Conservation (phyloP, 208 protist species). For the Naegleria fowleri region DNA sequence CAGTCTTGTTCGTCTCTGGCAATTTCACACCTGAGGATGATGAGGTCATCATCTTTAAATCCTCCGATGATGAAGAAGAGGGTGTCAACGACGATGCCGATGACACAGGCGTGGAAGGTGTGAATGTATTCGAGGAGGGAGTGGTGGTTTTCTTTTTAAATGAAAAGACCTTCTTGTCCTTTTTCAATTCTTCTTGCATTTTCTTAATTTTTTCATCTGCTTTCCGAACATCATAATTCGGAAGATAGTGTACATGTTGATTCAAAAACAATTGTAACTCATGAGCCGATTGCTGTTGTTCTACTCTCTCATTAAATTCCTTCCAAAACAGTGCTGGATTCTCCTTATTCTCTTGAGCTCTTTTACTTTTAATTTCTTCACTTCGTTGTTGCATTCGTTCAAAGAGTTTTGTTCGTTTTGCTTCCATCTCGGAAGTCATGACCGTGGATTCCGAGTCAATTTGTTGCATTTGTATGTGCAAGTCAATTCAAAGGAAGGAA, state of each 20-base stretch:
- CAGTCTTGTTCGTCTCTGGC: neutral
- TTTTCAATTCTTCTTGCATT: neutral
- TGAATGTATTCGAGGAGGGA: neutral
- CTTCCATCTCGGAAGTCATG: neutral
- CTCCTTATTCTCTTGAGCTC: neutral
- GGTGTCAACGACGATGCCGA: neutral
- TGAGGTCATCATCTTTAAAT: too few relatives aligned
- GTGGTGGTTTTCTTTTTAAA: neutral
- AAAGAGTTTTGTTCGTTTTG: neutral
- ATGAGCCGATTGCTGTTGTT: neutral
- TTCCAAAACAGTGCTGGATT: neutral
- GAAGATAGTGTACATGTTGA: neutral
- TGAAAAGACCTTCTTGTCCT: neutral
- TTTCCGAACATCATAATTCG: neutral
- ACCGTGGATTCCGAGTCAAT: too few relatives aligned
- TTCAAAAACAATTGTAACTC: neutral
- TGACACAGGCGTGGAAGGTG: neutral
- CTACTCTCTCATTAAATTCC: neutral
- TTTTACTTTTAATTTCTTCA: neutral
- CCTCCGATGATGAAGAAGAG: neutral
- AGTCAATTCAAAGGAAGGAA: too few relatives aligned
- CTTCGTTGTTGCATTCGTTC: neutral
- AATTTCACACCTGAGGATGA: neutral
- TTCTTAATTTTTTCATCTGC: constrained; percentile 14
- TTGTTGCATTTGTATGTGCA: too few relatives aligned